These are phyloP conservation scores for Pneumocystis sp. DNA, from an alignment of 1,139 yeast genomes.

Conservation along the genomic window DNA sequence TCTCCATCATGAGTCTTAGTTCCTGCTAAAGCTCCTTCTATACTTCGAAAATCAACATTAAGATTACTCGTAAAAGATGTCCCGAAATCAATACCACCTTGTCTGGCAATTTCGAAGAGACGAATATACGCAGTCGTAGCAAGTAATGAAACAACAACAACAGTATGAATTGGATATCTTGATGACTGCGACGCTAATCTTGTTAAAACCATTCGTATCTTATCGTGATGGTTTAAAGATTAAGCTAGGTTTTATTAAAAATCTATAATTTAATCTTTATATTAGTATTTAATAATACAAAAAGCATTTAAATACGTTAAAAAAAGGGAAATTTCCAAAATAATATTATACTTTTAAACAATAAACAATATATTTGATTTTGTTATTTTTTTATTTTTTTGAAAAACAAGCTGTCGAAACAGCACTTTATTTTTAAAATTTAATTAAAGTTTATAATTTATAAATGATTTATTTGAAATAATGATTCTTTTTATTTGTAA, in stretches of 20 bases:
- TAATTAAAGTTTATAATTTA: too few relatives aligned
- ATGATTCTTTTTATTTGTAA: background rate
- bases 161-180: slow-evolving; percentile 62
- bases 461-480: too few relatives aligned
- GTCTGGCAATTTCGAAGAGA: slow-evolving; percentile 54
- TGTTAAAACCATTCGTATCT: slow-evolving; percentile 5
- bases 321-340: background rate
- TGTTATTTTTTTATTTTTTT: too few relatives aligned
- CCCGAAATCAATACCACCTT: slow-evolving; percentile 11
- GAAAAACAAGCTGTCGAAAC: too few relatives aligned
- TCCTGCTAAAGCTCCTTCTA: slow-evolving; percentile 26
- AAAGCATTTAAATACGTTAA: background rate
- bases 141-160: slow-evolving; percentile 54
- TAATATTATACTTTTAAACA: too few relatives aligned
- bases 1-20: slow-evolving; percentile 16
- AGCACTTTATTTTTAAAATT: too few relatives aligned
- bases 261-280: background rate
- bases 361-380: too few relatives aligned
- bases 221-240: background rate
- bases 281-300: background rate
- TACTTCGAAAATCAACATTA: slow-evolving; percentile 29
- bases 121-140: slow-evolving; percentile 75
- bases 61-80: slow-evolving; percentile 19
- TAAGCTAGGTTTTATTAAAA: background rate
- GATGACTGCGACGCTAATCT: slow-evolving; percentile 15